phyloP scores from a whole-genome alignment of 352 stramenopile species.

The Phytophthora megakarya region DNA sequence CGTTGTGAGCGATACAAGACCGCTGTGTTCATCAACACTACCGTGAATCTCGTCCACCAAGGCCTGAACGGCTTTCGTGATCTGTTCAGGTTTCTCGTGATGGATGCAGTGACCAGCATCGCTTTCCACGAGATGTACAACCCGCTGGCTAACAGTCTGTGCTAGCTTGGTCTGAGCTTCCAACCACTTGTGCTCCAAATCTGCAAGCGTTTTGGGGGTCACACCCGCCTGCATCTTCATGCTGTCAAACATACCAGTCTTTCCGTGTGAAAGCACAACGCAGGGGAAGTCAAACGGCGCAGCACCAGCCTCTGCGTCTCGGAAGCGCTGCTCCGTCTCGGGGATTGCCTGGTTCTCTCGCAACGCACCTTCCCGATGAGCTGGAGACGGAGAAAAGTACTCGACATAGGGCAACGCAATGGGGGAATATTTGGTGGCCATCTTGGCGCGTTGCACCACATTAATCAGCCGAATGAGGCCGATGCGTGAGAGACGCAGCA shows the following conservation, averaged over 20 bases:
- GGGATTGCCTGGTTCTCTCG: constrained; percentile 64
- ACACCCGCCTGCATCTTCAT: constrained; percentile 66
- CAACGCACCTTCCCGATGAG: constrained; percentile 60
- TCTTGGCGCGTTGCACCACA: constrained; percentile 65
- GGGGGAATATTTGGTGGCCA: constrained; percentile 55
- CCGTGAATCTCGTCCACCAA: constrained; percentile 54
- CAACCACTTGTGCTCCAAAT: constrained; percentile 72
- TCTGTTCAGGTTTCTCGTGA: constrained; percentile 70
- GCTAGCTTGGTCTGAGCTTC: constrained; percentile 60
- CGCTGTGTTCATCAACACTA: constrained; percentile 26
- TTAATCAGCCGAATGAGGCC: constrained; percentile 76
- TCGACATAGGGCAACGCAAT: constrained; percentile 61
- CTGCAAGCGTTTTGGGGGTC: constrained; percentile 40
- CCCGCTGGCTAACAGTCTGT: constrained; percentile 45
- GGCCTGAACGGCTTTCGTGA: constrained; percentile 60
- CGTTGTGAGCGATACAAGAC: constrained; percentile 35
- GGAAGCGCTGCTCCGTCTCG: constrained; percentile 65
- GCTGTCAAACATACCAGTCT: constrained; percentile 66
- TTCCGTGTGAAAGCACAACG: constrained; percentile 73
- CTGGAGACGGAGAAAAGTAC: constrained; percentile 67
- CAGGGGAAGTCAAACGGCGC: constrained; percentile 57
- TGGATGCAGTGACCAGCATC: constrained; percentile 76
- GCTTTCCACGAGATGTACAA: constrained; percentile 53
- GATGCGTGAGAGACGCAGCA: constrained; percentile 55
- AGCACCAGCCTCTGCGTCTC: constrained; percentile 25